phyloP scores from a whole-genome alignment of 768 basidiomycete species.

The Tricholoma terreum region DNA sequence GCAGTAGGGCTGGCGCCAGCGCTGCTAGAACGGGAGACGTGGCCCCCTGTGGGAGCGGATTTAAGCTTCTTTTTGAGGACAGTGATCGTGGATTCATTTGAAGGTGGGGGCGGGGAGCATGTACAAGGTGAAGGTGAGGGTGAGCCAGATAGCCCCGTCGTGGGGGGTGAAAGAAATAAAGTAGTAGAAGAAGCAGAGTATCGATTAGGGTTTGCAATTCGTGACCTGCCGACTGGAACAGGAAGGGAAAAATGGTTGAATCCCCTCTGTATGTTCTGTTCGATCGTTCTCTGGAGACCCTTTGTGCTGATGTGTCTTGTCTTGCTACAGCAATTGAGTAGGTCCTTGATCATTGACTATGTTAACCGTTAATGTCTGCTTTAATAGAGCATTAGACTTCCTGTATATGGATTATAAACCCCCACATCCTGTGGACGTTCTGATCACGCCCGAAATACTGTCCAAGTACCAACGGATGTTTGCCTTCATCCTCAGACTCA shows the following conservation, averaged over 20 bases:
- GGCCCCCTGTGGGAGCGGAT: slow-evolving; percentile 88
- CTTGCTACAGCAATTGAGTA: slow-evolving; percentile 45
- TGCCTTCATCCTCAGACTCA: slow-evolving; percentile 71
- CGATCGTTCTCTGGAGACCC: neutral
- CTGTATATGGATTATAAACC: slow-evolving; percentile 88
- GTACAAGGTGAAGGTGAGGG: slow-evolving; percentile 24
- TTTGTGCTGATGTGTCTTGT: neutral
- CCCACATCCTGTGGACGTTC: slow-evolving; percentile 68
- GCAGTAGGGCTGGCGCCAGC: slow-evolving; percentile 72
- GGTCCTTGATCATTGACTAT: slow-evolving; percentile 16
- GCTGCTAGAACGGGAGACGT: slow-evolving; percentile 69
- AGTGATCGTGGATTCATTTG: slow-evolving; percentile 81
- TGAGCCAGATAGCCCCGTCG: neutral
- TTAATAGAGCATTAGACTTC: slow-evolving; percentile 77
- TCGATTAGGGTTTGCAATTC: slow-evolving; percentile 81
- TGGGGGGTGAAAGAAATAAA: slow-evolving; percentile 16
- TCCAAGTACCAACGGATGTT: slow-evolving; percentile 86
- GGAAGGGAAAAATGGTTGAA: slow-evolving; percentile 77
- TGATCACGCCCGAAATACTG: slow-evolving; percentile 71
- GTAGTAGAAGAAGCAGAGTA: slow-evolving; percentile 63
- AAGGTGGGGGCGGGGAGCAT: slow-evolving; percentile 19
- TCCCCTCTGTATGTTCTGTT: slow-evolving; percentile 64
- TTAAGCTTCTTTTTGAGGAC: slow-evolving; percentile 80
- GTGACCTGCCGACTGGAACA: slow-evolving; percentile 62
- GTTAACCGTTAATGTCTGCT: neutral